These are phyloP conservation scores for Neoboletus subvelutipes DNA, from an alignment of 768 basidiomycete genomes.

Conservation along the genomic window DNA sequence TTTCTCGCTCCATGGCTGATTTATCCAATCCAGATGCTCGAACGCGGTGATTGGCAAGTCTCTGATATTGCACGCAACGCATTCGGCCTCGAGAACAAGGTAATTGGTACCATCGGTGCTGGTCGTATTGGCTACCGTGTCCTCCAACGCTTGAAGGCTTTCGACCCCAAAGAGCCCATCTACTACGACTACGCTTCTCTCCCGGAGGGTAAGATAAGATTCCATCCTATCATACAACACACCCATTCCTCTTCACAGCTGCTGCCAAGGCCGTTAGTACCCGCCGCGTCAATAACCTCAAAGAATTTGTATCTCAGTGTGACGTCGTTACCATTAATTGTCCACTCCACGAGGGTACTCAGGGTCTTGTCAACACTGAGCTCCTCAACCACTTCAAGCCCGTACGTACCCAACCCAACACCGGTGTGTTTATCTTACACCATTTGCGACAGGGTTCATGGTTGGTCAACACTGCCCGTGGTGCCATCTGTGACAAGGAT, in stretches of 20 bases:
- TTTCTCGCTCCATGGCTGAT: not conserved
- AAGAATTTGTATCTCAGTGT: conserved; percentile 58
- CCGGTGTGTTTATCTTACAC: not conserved
- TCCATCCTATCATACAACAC: not conserved
- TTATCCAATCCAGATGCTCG: conserved; percentile 57
- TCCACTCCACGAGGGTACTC: conserved; percentile 81
- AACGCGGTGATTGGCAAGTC: conserved; percentile 82
- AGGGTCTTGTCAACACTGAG: conserved; percentile 75
- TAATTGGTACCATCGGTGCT: conserved; percentile 85
- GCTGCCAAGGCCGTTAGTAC: conserved; percentile 66
- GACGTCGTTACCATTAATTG: conserved; percentile 83
- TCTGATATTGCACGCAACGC: conserved; percentile 79
- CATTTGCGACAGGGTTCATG: conserved; percentile 62
- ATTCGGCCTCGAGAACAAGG: conserved; percentile 88
- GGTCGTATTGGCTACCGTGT: conserved; percentile 84
- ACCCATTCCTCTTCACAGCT: conserved; percentile 32
- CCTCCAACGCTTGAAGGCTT: conserved; percentile 75
- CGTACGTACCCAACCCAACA: conserved; percentile 41
- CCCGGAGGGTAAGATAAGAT: conserved; percentile 44
- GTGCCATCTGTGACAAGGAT: conserved; percentile 83
- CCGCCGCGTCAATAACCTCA: conserved; percentile 73
- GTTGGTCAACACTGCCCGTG: conserved; percentile 90
- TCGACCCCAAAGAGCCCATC: conserved; percentile 84
- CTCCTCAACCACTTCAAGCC: conserved; percentile 67
- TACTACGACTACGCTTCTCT: conserved; percentile 84